A percentile compares a stretch with the other conserved stretches of the same genome.
phyloP scores from a whole-genome alignment of 306 rosid species.

The Oxytropis ochrocephala region DNA sequence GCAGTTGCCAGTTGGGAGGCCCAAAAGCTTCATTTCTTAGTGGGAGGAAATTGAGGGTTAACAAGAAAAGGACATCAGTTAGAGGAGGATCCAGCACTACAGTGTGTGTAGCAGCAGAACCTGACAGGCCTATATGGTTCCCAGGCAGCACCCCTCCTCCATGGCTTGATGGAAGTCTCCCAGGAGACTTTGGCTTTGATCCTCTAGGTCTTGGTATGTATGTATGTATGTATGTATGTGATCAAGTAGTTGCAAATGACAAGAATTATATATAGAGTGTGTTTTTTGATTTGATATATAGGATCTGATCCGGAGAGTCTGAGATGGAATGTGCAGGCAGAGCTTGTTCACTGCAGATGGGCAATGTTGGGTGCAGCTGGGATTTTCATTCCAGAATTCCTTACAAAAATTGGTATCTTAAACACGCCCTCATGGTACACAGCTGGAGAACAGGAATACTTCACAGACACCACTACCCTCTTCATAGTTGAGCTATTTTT shows the following conservation, averaged over 20 bases:
- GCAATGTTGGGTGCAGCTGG: constrained; percentile 33
- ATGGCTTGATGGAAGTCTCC: constrained; percentile 39
- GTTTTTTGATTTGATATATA: not conserved
- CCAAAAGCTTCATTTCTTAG: constrained; percentile 23
- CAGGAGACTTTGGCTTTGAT: constrained; percentile 41
- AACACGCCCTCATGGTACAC: constrained; percentile 30
- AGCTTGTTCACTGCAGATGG: constrained; percentile 35
- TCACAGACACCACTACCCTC: constrained; percentile 27
- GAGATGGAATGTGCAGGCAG: constrained; percentile 27
- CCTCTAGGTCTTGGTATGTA: constrained; percentile 33
- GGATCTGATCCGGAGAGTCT: constrained; percentile 26
- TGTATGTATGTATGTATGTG: no score
- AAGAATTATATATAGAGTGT: not conserved
- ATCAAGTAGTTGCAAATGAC: not conserved
- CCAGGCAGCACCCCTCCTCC: constrained; percentile 38
- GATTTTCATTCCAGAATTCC: constrained; percentile 30
- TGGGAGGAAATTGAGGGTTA: constrained; percentile 29
- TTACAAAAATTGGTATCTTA: constrained; percentile 21
- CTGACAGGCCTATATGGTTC: constrained; percentile 34
- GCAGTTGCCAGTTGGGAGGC: constrained; percentile 30
- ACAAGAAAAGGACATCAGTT: constrained; percentile 12
- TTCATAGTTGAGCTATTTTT: constrained; percentile 23
- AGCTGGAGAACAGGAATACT: constrained; percentile 25
- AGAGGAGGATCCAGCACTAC: constrained; percentile 22
- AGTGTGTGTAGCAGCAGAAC: constrained; percentile 32